These are phyloP conservation scores for Erodium moschatum DNA, from an alignment of 441 rosid species.

Conservation along the genomic window DNA sequence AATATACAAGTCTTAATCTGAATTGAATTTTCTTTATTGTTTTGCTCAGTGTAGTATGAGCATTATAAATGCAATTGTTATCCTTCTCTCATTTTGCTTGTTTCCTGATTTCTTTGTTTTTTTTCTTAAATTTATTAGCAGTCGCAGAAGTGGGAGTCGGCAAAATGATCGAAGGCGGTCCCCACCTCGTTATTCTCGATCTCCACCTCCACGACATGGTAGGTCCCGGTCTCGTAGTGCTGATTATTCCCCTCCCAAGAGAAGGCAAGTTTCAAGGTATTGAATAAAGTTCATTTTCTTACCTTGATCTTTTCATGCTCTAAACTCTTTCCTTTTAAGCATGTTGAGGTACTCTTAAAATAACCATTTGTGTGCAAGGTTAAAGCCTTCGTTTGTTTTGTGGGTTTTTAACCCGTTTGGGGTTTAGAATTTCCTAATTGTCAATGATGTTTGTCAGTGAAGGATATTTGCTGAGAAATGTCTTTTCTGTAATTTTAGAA, in stretches of 20 bases:
- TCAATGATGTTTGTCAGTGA: no score
- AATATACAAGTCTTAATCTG: background rate
- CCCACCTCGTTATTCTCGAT: conserved; percentile 54
- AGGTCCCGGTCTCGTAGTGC: conserved; percentile 63
- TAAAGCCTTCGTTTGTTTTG: no score
- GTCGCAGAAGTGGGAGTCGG: conserved; percentile 32
- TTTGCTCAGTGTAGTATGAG: background rate
- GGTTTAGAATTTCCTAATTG: no score
- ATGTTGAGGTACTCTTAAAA: no score
- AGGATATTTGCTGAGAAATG: no score
- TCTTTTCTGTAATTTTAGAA: background rate
- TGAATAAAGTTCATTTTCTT: background rate
- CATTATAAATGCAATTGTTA: background rate
- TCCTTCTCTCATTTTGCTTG: background rate
- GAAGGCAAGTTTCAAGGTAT: conserved; percentile 57
- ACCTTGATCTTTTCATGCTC: background rate
- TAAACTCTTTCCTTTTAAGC: no score
- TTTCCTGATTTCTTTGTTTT: background rate
- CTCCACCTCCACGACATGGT: conserved; percentile 62
- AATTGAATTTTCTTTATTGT: background rate
- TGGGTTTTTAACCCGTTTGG: no score
- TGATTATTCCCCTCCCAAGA: conserved; percentile 51
- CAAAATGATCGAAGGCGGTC: conserved; percentile 56
- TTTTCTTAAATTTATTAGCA: background rate
- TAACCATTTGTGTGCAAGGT: no score